Evolutionary conservation across 495 filamentous ascomycete genomes (phyloP).

Genomic region (Neurospora sp.): DNA sequence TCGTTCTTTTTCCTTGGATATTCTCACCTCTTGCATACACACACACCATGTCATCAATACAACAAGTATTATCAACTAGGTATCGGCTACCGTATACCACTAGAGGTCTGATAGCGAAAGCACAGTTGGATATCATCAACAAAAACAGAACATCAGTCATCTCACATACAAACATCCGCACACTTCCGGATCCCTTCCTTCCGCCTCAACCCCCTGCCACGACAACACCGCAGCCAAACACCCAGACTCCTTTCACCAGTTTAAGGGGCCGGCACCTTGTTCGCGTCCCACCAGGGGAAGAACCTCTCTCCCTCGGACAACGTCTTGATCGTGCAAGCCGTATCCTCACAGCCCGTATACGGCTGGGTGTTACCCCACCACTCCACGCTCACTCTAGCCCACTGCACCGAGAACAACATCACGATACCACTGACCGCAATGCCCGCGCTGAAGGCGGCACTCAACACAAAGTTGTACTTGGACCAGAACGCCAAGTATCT

Average conservation of each 20-base stretch:
- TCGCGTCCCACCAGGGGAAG: background rate
- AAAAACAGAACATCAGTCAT: background rate
- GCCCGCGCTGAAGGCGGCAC: slow-evolving; percentile 26
- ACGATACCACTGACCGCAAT: slow-evolving; percentile 31
- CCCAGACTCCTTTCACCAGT: background rate
- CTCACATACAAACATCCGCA: background rate
- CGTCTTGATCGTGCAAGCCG: slow-evolving; percentile 12
- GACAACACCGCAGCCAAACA: background rate
- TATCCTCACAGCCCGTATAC: slow-evolving; percentile 22
- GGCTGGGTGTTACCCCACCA: slow-evolving; percentile 33
- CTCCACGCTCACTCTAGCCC: slow-evolving; percentile 20
- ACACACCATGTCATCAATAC: background rate
- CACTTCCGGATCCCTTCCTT: background rate
- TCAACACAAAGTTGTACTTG: slow-evolving; percentile 37
- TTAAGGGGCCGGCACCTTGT: background rate
- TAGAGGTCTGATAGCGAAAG: background rate
- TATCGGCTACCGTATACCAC: background rate
- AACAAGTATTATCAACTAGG: background rate
- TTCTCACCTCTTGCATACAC: background rate
- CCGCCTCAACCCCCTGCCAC: background rate
- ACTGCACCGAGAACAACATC: slow-evolving; percentile 32
- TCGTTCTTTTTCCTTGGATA: background rate
- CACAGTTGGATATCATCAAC: background rate
- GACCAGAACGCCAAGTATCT: slow-evolving; percentile 30
- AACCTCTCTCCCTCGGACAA: slow-evolving; percentile 18